Percentiles rank a stretch among this genome's conserved stretches.
Evolutionary conservation across 1,284 basidiomycete species (phyloP).

Genomic region (Coniferiporia sulphurascens): DNA sequence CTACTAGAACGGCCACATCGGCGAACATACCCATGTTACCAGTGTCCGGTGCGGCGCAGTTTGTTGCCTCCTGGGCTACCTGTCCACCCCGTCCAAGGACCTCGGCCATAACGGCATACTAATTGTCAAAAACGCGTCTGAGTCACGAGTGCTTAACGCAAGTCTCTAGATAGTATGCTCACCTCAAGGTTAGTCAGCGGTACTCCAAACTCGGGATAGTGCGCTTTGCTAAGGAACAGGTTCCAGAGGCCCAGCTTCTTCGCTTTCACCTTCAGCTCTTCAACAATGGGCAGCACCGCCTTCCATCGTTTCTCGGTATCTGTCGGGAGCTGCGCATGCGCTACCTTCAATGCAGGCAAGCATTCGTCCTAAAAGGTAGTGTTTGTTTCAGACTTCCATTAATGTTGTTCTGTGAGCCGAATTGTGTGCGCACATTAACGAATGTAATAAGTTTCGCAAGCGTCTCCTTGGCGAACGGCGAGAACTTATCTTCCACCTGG

Average conservation of each 20-base stretch:
- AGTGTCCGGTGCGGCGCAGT: constrained; percentile 94
- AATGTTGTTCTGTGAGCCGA: not conserved
- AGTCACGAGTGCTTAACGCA: constrained; percentile 10
- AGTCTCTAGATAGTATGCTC: constrained; percentile 20
- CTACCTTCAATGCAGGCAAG: constrained; percentile 73
- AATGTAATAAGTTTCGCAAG: constrained; percentile 83
- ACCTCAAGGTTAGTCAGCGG: constrained; percentile 91
- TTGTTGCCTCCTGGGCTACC: constrained; percentile 81
- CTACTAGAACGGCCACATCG: not conserved
- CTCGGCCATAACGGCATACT: constrained; percentile 98
- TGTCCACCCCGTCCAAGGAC: constrained; percentile 82
- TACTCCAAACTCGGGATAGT: constrained; percentile 88
- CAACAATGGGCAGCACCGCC: constrained; percentile 75
- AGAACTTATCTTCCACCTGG: constrained; percentile 89
- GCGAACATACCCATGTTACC: constrained; percentile 83
- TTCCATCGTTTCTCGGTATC: constrained; percentile 82
- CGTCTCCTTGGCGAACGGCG: constrained; percentile 81
- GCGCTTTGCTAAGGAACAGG: constrained; percentile 90
- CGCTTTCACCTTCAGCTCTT: constrained; percentile 86
- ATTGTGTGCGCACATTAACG: constrained; percentile 59
- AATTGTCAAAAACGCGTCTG: constrained; percentile 1
- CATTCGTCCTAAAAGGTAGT: constrained; percentile 70
- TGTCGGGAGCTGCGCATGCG: constrained; percentile 77
- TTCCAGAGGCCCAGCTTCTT: constrained; percentile 93
- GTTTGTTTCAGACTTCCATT: not conserved